A percentile compares a stretch with the other conserved stretches of the same genome.
phyloP scores from a whole-genome alignment of 257 asterid species.

The Eucommia ulmoides region DNA sequence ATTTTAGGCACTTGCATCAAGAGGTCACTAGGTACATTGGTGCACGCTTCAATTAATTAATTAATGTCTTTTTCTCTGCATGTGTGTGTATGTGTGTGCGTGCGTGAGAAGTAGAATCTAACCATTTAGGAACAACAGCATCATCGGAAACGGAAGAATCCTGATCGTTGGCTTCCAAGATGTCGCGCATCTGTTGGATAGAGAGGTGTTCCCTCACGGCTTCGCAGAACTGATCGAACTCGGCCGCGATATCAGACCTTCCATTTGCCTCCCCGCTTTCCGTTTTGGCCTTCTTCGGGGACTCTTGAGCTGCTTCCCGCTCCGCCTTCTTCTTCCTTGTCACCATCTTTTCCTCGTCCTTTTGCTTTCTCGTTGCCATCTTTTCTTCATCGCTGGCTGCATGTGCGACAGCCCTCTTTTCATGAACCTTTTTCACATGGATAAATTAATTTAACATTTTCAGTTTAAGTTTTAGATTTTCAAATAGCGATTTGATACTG shows the following conservation, averaged over 20 bases:
- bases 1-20: neutral
- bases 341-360: constrained; percentile 49
- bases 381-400: constrained; percentile 29
- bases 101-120: neutral
- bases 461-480: too few relatives aligned
- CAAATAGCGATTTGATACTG: too few relatives aligned
- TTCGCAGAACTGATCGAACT: constrained; percentile 55
- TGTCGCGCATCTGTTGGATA: constrained; percentile 58
- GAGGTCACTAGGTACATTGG: neutral
- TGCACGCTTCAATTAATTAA: neutral
- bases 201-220: constrained; percentile 52
- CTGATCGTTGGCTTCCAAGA: constrained; percentile 61
- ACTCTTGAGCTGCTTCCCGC: constrained; percentile 24
- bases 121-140: constrained; percentile 87
- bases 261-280: constrained; percentile 24
- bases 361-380: constrained; percentile 63
- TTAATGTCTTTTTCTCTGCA: neutral
- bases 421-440: constrained; percentile 69
- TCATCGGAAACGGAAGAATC: constrained; percentile 38
- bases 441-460: too few relatives aligned
- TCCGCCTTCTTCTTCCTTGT: constrained; percentile 81
- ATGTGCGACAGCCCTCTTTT: constrained; percentile 37
- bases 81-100: too few relatives aligned
- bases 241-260: constrained; percentile 26
- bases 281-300: constrained; percentile 39